Percentiles rank a stretch among this genome's conserved stretches.
These are phyloP conservation scores for Saccharomyces hybrid DNA, from an alignment of 1,139 yeast species.

Conservation along the genomic window DNA sequence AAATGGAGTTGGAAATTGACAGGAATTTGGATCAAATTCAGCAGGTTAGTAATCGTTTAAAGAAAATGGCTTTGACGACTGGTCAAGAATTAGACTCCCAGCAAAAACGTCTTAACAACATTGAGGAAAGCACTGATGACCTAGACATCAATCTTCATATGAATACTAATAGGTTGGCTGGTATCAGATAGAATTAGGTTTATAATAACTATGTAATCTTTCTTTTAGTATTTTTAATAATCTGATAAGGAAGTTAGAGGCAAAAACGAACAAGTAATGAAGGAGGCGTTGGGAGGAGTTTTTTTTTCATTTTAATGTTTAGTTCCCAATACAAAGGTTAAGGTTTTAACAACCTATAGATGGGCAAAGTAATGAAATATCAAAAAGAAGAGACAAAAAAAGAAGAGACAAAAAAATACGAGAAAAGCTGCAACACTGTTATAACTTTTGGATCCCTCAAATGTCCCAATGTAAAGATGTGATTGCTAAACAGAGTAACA, in stretches of 20 bases:
- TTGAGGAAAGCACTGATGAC: constrained; percentile 47
- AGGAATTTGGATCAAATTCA: constrained; percentile 45
- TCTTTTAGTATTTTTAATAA: neutral
- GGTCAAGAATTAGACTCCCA: constrained; percentile 48
- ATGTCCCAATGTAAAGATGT: neutral
- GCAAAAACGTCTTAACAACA: constrained; percentile 44
- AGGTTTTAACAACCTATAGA: neutral
- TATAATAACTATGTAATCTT: neutral
- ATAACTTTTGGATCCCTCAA: neutral
- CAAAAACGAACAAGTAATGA: neutral
- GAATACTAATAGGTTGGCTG: constrained; percentile 36
- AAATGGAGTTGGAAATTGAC: constrained; percentile 51
- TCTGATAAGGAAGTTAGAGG: neutral
- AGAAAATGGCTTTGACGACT: constrained; percentile 44
- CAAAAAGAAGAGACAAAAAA: neutral
- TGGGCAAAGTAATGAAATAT: neutral
- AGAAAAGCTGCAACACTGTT: too few species aligned
- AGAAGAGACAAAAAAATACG: too few species aligned
- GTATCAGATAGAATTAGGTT: constrained; percentile 18
- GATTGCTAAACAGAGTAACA: neutral
- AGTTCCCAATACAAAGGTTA: neutral
- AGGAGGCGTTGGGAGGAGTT: neutral
- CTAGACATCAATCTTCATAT: constrained; percentile 48
- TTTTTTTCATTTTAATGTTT: neutral
- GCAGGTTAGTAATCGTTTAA: constrained; percentile 42